phyloP scores from a whole-genome alignment of 2,329 filamentous ascomycete genomes.

The Venturia asperata region DNA sequence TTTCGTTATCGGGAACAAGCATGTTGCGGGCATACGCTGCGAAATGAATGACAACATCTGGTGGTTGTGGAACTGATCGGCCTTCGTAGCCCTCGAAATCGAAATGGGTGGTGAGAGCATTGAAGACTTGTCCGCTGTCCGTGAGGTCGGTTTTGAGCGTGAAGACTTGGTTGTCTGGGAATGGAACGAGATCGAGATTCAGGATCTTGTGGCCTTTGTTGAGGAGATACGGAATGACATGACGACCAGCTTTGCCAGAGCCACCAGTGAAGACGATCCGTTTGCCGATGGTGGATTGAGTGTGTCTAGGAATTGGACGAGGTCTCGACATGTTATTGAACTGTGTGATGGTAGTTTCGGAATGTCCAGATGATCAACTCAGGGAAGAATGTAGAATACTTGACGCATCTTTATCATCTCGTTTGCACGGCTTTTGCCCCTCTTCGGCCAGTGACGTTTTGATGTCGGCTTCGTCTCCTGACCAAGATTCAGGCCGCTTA shows the following conservation, averaged over 20 bases:
- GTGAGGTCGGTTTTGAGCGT: conserved; percentile 51
- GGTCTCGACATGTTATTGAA: neutral
- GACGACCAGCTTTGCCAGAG: conserved; percentile 49
- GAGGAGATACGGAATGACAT: conserved; percentile 48
- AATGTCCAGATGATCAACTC: neutral
- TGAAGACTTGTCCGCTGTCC: conserved; percentile 50
- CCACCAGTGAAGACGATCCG: conserved; percentile 50
- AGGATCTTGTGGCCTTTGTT: conserved; percentile 46
- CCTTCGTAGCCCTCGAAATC: conserved; percentile 44
- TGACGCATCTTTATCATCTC: neutral
- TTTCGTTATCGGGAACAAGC: conserved; percentile 55
- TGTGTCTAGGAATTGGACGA: conserved; percentile 1
- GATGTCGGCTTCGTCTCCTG: neutral
- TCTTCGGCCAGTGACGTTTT: conserved; percentile 9
- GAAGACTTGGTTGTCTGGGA: conserved; percentile 43
- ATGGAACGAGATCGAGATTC: conserved; percentile 48
- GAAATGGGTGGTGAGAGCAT: conserved; percentile 51
- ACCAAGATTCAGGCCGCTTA: neutral
- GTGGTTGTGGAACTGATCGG: conserved; percentile 37
- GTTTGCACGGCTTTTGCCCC: neutral
- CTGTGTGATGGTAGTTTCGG: no score
- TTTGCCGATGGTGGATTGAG: conserved; percentile 23
- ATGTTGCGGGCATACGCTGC: conserved; percentile 54
- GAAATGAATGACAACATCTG: conserved; percentile 58
- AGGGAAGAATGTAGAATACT: neutral